These are phyloP conservation scores for Asclepias syriaca DNA, from an alignment of 257 asterid species.

Conservation along the genomic window DNA sequence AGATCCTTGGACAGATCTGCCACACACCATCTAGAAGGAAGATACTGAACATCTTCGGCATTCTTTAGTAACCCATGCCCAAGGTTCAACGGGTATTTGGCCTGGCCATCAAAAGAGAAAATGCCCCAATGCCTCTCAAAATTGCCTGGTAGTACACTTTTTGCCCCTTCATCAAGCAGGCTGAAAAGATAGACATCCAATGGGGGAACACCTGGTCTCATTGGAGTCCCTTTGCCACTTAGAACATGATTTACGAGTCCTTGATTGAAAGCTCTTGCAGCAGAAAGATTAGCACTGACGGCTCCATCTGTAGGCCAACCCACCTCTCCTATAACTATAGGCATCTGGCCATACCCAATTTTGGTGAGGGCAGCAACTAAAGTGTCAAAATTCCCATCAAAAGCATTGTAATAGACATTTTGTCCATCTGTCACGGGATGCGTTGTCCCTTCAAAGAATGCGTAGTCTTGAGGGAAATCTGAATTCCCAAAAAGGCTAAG, in stretches of 20 bases:
- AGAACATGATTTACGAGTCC: conserved; percentile 62
- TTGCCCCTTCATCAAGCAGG: conserved; percentile 84
- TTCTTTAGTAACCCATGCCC: conserved; percentile 68
- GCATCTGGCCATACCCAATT: conserved; percentile 79
- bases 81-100: conserved; percentile 73
- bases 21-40: conserved; percentile 91
- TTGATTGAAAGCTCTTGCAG: conserved; percentile 81
- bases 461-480: conserved; percentile 92
- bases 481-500: conserved; percentile 79
- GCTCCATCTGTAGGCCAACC: conserved; percentile 97
- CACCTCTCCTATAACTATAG: conserved; percentile 76
- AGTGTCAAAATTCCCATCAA: conserved; percentile 91
- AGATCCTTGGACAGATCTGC: conserved; percentile 70
- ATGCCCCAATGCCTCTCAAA: conserved; percentile 97
- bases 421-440: conserved; percentile 81
- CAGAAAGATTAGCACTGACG: conserved; percentile 60
- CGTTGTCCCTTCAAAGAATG: conserved; percentile 78
- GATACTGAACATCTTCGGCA: conserved; percentile 65
- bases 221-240: conserved; percentile 70
- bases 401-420: conserved; percentile 70
- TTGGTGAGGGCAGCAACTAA: conserved; percentile 69
- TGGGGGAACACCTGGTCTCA: conserved; percentile 79
- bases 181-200: conserved; percentile 74
- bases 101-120: conserved; percentile 87
- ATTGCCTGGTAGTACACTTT: conserved; percentile 78